Conservation (phyloP, 495 filamentous ascomycete species). For the Penicillium alfredii region DNA sequence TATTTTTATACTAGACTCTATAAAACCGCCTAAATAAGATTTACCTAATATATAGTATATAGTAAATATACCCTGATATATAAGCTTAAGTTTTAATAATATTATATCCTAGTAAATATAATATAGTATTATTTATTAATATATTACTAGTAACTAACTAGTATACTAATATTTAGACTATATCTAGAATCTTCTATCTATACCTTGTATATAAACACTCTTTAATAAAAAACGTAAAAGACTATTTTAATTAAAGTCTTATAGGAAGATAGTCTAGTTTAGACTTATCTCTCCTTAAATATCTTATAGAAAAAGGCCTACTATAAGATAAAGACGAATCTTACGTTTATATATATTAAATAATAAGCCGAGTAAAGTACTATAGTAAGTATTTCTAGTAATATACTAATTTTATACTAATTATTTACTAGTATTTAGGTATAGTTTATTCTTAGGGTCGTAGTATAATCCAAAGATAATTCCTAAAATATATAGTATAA, state of each 20-base stretch:
- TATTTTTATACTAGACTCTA: not conserved
- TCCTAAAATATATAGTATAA: not conserved
- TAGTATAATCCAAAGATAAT: not conserved
- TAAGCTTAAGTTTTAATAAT: too few relatives aligned
- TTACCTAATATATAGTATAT: not conserved
- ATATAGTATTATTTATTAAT: not conserved
- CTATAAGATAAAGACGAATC: not conserved
- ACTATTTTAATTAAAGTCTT: not conserved
- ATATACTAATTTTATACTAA: slow-evolving; percentile 1
- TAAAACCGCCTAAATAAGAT: not conserved
- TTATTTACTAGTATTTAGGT: not conserved
- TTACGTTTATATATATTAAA: not conserved
- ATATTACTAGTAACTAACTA: not conserved
- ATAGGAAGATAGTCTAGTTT: not conserved
- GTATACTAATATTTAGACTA: too few relatives aligned
- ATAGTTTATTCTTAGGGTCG: not conserved
- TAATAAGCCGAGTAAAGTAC: too few relatives aligned
- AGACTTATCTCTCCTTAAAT: not conserved
- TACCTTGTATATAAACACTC: not conserved
- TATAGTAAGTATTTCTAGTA: not conserved
- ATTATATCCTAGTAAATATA: too few relatives aligned
- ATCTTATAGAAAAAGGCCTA: slow-evolving; percentile 1
- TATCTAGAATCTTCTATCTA: too few relatives aligned
- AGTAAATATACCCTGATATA: not conserved
- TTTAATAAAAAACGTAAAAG: not conserved